Evolutionary conservation across 371 early-diverging fungal genomes (phyloP).

Genomic region (Apophysomyces variabilis): DNA sequence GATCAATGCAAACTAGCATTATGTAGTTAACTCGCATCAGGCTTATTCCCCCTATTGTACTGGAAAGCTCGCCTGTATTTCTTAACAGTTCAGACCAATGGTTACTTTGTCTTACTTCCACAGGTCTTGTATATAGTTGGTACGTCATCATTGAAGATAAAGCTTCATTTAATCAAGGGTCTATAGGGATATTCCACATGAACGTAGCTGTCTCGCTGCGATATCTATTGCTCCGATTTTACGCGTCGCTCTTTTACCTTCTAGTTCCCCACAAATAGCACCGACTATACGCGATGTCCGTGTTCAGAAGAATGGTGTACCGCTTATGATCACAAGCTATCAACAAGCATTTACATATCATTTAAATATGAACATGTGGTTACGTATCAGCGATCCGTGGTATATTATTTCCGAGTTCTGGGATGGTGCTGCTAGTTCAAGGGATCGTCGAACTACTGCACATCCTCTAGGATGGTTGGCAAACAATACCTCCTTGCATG

Average conservation of each 20-base stretch:
- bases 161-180: neutral
- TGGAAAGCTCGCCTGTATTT: constrained; percentile 69
- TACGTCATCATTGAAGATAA: constrained; percentile 15
- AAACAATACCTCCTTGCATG: constrained; percentile 18
- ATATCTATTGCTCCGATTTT: constrained; percentile 67
- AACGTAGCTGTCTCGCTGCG: constrained; percentile 48
- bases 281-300: constrained; percentile 65
- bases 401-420: constrained; percentile 63
- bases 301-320: constrained; percentile 69
- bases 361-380: constrained; percentile 71
- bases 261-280: constrained; percentile 39
- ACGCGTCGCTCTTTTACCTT: constrained; percentile 42
- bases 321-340: constrained; percentile 71
- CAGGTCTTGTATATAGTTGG: constrained; percentile 73
- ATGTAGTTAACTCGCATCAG: constrained; percentile 30
- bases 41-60: constrained; percentile 68
- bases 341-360: constrained; percentile 80
- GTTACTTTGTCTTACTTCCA: constrained; percentile 68
- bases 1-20: too few relatives aligned
- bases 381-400: constrained; percentile 70
- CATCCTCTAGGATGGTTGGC: constrained; percentile 48
- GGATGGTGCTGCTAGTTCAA: constrained; percentile 33
- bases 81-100: constrained; percentile 61
- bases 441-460: constrained; percentile 5
- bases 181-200: constrained; percentile 58